These are phyloP conservation scores for Magnusiomyces ingens DNA, from an alignment of 1,139 yeast species.

Conservation along the genomic window DNA sequence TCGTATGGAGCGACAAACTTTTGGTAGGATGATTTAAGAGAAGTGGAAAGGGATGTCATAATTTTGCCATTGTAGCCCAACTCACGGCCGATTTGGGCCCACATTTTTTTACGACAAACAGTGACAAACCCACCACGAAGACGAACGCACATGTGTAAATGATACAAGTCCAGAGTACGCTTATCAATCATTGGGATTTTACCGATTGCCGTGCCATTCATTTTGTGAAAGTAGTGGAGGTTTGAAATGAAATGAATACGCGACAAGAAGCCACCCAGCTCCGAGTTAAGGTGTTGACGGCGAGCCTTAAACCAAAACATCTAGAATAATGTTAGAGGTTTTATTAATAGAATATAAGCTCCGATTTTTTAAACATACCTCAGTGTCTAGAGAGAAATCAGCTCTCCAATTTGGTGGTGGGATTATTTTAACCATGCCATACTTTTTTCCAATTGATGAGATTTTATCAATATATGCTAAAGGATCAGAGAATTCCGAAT, in stretches of 20 bases:
- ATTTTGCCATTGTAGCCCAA: slow-evolving; percentile 65
- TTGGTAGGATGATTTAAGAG: slow-evolving; percentile 50
- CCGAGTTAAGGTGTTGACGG: slow-evolving; percentile 42
- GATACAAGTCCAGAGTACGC: slow-evolving; percentile 35
- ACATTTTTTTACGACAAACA: slow-evolving; percentile 37
- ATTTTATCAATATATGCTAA: slow-evolving; percentile 41
- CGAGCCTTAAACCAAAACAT: slow-evolving; percentile 47
- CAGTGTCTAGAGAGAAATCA: slow-evolving; percentile 43
- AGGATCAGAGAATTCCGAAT: slow-evolving; percentile 45
- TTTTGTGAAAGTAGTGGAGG: slow-evolving; percentile 34
- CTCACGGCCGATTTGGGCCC: slow-evolving; percentile 56
- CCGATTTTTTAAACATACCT: slow-evolving; percentile 26
- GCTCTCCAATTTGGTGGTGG: slow-evolving; percentile 43
- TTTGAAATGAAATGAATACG: slow-evolving; percentile 27
- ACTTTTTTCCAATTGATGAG: slow-evolving; percentile 41
- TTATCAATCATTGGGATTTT: slow-evolving; percentile 34
- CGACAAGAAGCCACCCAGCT: slow-evolving; percentile 27
- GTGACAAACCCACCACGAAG: slow-evolving; percentile 34
- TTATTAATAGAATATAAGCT: background rate
- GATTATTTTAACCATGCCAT: slow-evolving; percentile 71
- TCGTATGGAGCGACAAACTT: slow-evolving; percentile 34
- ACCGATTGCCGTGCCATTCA: slow-evolving; percentile 22
- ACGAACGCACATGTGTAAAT: slow-evolving; percentile 33
- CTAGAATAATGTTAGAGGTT: slow-evolving; percentile 9
- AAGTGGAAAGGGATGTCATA: slow-evolving; percentile 64